Conservation (phyloP, 768 basidiomycete genomes). For the Fomitopsis pulvina region DNA sequence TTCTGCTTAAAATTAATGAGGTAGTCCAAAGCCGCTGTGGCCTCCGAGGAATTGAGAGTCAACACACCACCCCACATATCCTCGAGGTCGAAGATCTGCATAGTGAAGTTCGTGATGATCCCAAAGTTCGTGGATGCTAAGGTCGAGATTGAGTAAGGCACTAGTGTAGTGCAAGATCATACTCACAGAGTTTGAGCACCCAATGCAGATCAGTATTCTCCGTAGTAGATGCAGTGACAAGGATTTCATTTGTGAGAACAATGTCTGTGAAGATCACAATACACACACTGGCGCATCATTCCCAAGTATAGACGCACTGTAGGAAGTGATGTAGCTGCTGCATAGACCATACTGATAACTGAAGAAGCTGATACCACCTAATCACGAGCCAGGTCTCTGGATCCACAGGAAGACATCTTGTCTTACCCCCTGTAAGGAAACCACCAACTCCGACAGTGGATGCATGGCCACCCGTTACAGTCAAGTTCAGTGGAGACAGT, state of each 20-base stretch:
- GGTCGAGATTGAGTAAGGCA: too few species aligned
- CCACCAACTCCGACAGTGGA: slow-evolving; percentile 1
- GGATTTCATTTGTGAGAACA: slow-evolving; percentile 1
- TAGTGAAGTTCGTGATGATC: background rate
- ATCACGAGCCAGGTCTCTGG: too few species aligned
- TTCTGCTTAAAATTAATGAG: background rate
- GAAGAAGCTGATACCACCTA: slow-evolving; percentile 1
- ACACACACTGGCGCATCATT: too few species aligned
- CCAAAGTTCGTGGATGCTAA: background rate
- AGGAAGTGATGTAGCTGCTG: background rate
- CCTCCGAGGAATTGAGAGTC: background rate
- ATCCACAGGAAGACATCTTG: background rate
- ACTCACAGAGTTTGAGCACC: background rate
- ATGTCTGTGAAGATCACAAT: background rate
- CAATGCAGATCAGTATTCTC: background rate
- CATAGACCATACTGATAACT: background rate
- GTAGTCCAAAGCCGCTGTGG: background rate
- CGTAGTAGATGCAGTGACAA: background rate
- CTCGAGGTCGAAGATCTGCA: background rate
- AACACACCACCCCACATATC: background rate
- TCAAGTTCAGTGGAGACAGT: background rate
- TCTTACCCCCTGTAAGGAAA: background rate
- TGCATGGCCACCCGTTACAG: background rate
- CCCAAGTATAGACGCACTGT: background rate
- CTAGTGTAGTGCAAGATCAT: too few species aligned